Conservation (phyloP, 1,284 basidiomycete species). For the Leccinum pseudoinsigne region DNA sequence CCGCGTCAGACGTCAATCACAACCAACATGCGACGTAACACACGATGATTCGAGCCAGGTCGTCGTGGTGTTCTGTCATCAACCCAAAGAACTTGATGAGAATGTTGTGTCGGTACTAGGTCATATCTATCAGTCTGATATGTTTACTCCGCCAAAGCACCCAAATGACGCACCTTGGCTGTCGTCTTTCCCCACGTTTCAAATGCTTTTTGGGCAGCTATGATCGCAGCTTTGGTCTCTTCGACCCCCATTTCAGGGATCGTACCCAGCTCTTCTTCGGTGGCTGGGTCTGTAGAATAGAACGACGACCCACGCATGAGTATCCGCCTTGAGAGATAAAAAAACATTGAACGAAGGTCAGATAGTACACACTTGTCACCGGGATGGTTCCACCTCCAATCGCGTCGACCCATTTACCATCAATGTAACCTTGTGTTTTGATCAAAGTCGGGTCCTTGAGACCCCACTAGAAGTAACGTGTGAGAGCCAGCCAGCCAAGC, state of each 20-base stretch:
- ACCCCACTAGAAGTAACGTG: conserved; percentile 49
- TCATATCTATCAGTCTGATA: conserved; percentile 1
- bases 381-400: conserved; percentile 67
- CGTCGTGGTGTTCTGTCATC: conserved; percentile 80
- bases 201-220: conserved; percentile 76
- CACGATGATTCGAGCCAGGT: conserved; percentile 80
- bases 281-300: conserved; percentile 74
- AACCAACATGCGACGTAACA: conserved; percentile 29
- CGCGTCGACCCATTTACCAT: conserved; percentile 84
- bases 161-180: conserved; percentile 53
- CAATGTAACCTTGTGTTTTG: conserved; percentile 75
- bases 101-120: conserved; percentile 75
- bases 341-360: neutral
- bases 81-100: conserved; percentile 71
- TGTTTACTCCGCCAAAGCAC: neutral
- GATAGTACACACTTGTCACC: conserved; percentile 65
- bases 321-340: neutral
- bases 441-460: conserved; percentile 77
- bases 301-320: conserved; percentile 5
- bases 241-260: conserved; percentile 85
- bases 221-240: conserved; percentile 81
- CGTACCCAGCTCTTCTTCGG: conserved; percentile 74
- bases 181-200: conserved; percentile 81
- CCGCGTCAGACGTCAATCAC: conserved; percentile 17
- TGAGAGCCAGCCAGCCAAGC: neutral